These are phyloP conservation scores for Kuraishia hungarica DNA, from an alignment of 805 yeast genomes.

Conservation along the genomic window DNA sequence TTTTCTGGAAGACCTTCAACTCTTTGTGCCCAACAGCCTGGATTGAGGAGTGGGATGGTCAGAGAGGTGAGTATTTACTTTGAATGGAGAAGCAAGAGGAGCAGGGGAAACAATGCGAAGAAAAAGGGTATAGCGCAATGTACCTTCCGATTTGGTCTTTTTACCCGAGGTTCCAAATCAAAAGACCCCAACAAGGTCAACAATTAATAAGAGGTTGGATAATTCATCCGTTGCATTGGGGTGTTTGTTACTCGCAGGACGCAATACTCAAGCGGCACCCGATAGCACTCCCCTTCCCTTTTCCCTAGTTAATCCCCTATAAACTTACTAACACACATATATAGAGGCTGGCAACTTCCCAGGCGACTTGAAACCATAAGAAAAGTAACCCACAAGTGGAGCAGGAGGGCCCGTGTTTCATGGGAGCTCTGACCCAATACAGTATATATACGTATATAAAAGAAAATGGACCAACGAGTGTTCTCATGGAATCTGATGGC, in stretches of 20 bases:
- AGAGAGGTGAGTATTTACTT: conserved; percentile 38
- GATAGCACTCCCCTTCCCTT: not conserved
- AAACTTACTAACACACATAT: conserved; percentile 1
- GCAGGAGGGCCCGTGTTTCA: not conserved
- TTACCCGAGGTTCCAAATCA: too few species aligned
- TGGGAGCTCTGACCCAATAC: not conserved
- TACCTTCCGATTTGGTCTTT: too few species aligned
- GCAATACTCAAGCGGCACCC: not conserved
- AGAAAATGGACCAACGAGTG: not conserved
- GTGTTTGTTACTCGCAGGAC: too few species aligned
- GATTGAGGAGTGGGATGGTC: conserved; percentile 85
- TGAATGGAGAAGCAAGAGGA: not conserved
- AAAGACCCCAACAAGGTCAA: too few species aligned
- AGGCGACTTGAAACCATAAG: conserved; percentile 21
- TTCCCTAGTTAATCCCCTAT: not conserved
- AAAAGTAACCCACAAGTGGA: not conserved
- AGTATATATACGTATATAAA: too few species aligned
- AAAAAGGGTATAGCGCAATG: too few species aligned
- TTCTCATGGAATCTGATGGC: not conserved
- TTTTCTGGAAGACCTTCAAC: conserved; percentile 84
- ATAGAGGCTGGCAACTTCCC: conserved; percentile 26
- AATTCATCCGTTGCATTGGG: too few species aligned
- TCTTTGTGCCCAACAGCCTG: conserved; percentile 81
- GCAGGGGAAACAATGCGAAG: too few species aligned
- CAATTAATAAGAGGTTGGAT: too few species aligned